Evolutionary conservation across 2,329 filamentous ascomycete genomes (phyloP).

Genomic region (Neofusicoccum kwambonambiense): DNA sequence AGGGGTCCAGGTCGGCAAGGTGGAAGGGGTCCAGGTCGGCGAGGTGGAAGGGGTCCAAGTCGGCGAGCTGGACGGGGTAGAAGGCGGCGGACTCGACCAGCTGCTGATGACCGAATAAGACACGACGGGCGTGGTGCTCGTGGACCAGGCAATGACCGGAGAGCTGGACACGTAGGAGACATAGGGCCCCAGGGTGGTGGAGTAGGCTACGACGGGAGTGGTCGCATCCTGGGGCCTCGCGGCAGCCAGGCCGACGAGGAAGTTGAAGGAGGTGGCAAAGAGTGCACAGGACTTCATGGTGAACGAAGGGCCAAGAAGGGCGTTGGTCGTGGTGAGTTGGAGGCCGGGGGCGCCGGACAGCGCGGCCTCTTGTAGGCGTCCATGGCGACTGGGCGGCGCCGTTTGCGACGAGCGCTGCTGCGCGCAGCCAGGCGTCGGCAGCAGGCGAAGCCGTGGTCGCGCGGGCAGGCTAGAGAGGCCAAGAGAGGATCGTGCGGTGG

Average conservation of each 20-base stretch:
- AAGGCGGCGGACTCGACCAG: too few species aligned
- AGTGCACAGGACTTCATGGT: constrained; percentile 10
- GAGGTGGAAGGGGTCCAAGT: too few species aligned
- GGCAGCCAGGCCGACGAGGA: constrained; percentile 3
- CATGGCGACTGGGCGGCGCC: neutral
- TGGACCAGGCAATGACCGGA: too few species aligned
- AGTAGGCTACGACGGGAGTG: too few species aligned
- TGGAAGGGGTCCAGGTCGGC: too few species aligned
- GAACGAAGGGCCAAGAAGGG: neutral
- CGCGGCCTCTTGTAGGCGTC: neutral
- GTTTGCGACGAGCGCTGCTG: constrained; percentile 3
- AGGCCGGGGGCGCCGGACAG: neutral
- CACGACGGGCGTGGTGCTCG: too few species aligned
- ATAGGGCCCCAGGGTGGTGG: too few species aligned
- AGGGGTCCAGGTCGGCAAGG: too few species aligned
- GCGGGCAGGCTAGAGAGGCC: neutral
- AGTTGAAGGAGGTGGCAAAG: neutral
- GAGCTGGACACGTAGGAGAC: too few species aligned
- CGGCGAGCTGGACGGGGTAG: too few species aligned
- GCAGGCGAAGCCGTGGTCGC: neutral
- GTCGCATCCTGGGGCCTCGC: neutral
- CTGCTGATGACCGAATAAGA: too few species aligned
- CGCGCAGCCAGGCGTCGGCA: constrained; percentile 2
- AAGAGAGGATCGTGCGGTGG: neutral
- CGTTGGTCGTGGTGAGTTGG: neutral